Conservation (phyloP, 768 basidiomycete species). For the Naganishia vishniacii region DNA sequence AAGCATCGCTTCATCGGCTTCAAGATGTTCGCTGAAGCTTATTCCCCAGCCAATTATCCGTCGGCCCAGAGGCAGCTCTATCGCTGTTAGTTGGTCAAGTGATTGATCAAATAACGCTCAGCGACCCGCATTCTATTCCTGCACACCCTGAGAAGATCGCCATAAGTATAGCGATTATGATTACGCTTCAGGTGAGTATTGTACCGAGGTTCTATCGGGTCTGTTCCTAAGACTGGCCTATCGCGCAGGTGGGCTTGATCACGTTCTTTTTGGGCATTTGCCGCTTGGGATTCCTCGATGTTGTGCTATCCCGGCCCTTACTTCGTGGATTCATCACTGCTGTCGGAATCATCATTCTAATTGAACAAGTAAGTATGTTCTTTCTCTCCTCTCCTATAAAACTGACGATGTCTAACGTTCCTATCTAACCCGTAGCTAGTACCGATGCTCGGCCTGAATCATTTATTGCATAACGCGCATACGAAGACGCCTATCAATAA, state of each 20-base stretch:
- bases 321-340: slow-evolving; percentile 82
- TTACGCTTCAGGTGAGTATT: slow-evolving; percentile 68
- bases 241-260: slow-evolving; percentile 67
- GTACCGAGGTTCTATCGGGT: neutral
- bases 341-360: slow-evolving; percentile 74
- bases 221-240: neutral
- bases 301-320: slow-evolving; percentile 80
- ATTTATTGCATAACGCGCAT: slow-evolving; percentile 28
- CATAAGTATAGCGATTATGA: slow-evolving; percentile 67
- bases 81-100: slow-evolving; percentile 83
- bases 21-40: neutral
- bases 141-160: slow-evolving; percentile 51
- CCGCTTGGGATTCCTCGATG: slow-evolving; percentile 85
- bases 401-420: slow-evolving; percentile 47
- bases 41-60: slow-evolving; percentile 42
- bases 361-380: slow-evolving; percentile 56
- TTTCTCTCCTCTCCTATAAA: neutral
- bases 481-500: slow-evolving; percentile 52
- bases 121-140: slow-evolving; percentile 51
- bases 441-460: slow-evolving; percentile 76
- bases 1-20: slow-evolving; percentile 56
- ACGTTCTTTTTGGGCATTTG: slow-evolving; percentile 80
- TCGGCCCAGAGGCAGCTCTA: slow-evolving; percentile 79
- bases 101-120: slow-evolving; percentile 62
- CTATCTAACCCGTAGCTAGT: slow-evolving; percentile 80